phyloP scores from a whole-genome alignment of 345 rosid genomes.

The Eucalyptus viminalis region DNA sequence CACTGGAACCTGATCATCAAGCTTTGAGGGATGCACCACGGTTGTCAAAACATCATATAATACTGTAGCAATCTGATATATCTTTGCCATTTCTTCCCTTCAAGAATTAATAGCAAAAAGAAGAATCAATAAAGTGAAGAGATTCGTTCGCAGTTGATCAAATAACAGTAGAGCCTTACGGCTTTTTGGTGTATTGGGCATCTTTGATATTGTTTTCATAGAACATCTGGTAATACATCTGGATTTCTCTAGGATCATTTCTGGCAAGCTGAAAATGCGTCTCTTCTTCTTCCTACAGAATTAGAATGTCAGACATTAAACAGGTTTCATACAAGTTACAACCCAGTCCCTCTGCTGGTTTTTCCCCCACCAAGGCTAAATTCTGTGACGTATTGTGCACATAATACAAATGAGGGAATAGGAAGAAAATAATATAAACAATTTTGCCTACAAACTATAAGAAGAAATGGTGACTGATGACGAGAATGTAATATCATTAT shows the following conservation, averaged over 20 bases:
- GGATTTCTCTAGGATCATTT: slow-evolving; percentile 60
- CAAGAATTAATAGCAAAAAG: slow-evolving; percentile 3
- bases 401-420: neutral
- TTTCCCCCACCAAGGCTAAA: neutral
- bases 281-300: slow-evolving; percentile 52
- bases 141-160: neutral
- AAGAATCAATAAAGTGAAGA: neutral
- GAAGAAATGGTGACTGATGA: neutral
- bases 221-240: slow-evolving; percentile 51
- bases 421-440: neutral
- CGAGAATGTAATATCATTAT: neutral
- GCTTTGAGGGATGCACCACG: slow-evolving; percentile 33
- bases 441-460: neutral
- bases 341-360: neutral
- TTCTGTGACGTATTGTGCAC: neutral
- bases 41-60: slow-evolving; percentile 69
- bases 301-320: neutral
- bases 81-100: slow-evolving; percentile 95
- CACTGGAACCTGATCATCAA: slow-evolving; percentile 50
- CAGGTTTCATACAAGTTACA: neutral
- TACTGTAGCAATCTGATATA: slow-evolving; percentile 76
- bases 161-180: slow-evolving; percentile 38
- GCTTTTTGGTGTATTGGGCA: slow-evolving; percentile 47
- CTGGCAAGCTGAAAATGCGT: slow-evolving; percentile 24
- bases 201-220: slow-evolving; percentile 44